Percentiles rank a stretch among this genome's conserved stretches.
These are phyloP conservation scores for Ustilago hordei DNA, from an alignment of 1,284 basidiomycete genomes.

Conservation along the genomic window DNA sequence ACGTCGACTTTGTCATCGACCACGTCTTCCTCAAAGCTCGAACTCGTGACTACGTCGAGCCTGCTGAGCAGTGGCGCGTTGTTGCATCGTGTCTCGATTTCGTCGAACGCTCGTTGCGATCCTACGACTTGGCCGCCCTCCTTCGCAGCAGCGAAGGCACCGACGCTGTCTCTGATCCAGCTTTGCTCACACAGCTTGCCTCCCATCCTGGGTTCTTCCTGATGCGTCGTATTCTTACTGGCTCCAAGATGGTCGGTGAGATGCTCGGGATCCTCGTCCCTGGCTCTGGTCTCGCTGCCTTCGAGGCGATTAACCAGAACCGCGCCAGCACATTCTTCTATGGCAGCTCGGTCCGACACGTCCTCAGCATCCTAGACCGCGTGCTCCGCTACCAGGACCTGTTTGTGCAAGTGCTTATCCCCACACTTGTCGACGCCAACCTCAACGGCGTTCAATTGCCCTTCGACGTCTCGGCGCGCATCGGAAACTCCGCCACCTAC, in stretches of 20 bases:
- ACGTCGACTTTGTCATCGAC: conserved; percentile 86
- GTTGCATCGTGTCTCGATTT: conserved; percentile 87
- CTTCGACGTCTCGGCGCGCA: conserved; percentile 49
- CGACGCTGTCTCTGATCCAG: conserved; percentile 57
- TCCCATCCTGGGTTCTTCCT: conserved; percentile 88
- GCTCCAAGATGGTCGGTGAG: conserved; percentile 78
- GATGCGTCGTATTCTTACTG: conserved; percentile 82
- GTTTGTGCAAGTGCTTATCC: conserved; percentile 88
- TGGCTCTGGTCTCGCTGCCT: conserved; percentile 58
- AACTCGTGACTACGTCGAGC: conserved; percentile 78
- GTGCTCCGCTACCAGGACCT: conserved; percentile 86
- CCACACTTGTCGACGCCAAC: conserved; percentile 76
- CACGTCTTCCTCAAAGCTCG: conserved; percentile 78
- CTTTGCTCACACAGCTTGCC: conserved; percentile 67
- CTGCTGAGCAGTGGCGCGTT: conserved; percentile 85
- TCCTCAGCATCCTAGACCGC: conserved; percentile 84
- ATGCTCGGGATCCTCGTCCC: conserved; percentile 78
- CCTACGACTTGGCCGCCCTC: conserved; percentile 77
- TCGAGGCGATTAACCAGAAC: conserved; percentile 74
- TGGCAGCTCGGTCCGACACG: conserved; percentile 80
- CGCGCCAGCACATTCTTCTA: conserved; percentile 79
- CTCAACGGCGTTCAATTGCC: conserved; percentile 39
- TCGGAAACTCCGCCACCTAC: conserved; percentile 71
- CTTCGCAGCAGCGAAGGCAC: conserved; percentile 36
- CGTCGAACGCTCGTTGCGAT: conserved; percentile 83